phyloP scores from a whole-genome alignment of 2,329 filamentous ascomycete species.

The Aspergillus pseudoviridinutans region DNA sequence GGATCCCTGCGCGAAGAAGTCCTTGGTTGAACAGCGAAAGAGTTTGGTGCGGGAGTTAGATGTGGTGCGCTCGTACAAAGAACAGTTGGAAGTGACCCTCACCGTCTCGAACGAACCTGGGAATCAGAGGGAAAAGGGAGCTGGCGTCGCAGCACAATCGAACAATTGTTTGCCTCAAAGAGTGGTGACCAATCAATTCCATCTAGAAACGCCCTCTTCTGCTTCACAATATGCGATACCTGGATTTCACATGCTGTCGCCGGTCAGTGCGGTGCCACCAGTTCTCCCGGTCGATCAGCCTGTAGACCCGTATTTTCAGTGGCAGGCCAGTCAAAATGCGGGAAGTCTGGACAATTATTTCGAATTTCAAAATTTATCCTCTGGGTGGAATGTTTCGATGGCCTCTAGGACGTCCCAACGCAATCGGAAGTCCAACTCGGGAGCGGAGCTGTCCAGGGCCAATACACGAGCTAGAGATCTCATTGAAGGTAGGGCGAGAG shows the following conservation, averaged over 20 bases:
- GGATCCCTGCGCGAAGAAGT: conserved; percentile 29
- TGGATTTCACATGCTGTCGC: not conserved
- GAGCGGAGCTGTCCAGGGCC: not conserved
- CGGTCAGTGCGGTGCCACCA: not conserved
- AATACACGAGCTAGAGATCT: not conserved
- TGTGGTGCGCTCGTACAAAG: conserved; percentile 32
- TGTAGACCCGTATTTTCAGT: not conserved
- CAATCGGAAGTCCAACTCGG: not conserved
- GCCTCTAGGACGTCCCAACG: not conserved
- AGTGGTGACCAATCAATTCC: not conserved
- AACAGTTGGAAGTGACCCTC: conserved; percentile 28
- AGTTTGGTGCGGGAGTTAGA: conserved; percentile 36
- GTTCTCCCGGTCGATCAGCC: not conserved
- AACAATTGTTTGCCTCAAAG: not conserved
- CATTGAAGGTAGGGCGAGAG: not conserved
- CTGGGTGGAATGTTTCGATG: not conserved
- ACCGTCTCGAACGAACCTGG: conserved; percentile 7
- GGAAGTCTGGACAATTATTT: not conserved
- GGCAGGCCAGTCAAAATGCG: not conserved
- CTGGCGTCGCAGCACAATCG: not conserved
- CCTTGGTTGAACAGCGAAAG: conserved; percentile 34
- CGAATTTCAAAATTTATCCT: not conserved
- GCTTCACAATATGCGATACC: not conserved
- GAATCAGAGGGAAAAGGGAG: not conserved
- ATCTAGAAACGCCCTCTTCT: not conserved